Evolutionary conservation across 768 basidiomycete genomes (phyloP).

Genomic region (Suillus ampliporus): DNA sequence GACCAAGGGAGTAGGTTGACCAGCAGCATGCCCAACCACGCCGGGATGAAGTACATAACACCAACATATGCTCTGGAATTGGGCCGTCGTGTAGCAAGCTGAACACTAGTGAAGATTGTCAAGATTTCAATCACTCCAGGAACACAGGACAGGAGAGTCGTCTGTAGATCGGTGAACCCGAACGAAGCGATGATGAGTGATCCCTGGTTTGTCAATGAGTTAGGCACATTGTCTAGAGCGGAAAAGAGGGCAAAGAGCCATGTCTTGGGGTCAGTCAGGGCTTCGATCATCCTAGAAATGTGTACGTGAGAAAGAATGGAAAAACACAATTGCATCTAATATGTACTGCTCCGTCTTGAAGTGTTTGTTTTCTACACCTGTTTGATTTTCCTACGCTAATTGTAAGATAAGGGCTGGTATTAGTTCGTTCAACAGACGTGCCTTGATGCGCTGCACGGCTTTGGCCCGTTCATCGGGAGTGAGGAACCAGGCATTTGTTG

Average conservation of each 20-base stretch:
- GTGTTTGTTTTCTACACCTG: slow-evolving; percentile 13
- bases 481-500: slow-evolving; percentile 70
- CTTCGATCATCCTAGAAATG: slow-evolving; percentile 59
- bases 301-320: neutral
- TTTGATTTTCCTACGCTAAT: slow-evolving; percentile 10
- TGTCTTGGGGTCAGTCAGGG: slow-evolving; percentile 63
- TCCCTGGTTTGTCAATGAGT: slow-evolving; percentile 62
- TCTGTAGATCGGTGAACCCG: slow-evolving; percentile 63
- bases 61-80: slow-evolving; percentile 62
- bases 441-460: slow-evolving; percentile 64
- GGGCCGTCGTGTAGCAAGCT: slow-evolving; percentile 51
- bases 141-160: slow-evolving; percentile 68
- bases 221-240: slow-evolving; percentile 60
- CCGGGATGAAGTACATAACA: slow-evolving; percentile 60
- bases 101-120: slow-evolving; percentile 67
- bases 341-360: slow-evolving; percentile 76
- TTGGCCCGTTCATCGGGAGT: slow-evolving; percentile 56
- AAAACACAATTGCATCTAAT: slow-evolving; percentile 1
- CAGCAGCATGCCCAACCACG: slow-evolving; percentile 60
- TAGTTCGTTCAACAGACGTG: slow-evolving; percentile 21
- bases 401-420: neutral
- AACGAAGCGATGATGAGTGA: slow-evolving; percentile 64
- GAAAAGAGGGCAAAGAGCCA: slow-evolving; percentile 72
- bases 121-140: slow-evolving; percentile 64
- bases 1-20: slow-evolving; percentile 63